Percentiles rank a stretch among this genome's conserved stretches.
Evolutionary conservation across 2,329 filamentous ascomycete genomes (phyloP).

Genomic region (Paraphoma sp.): DNA sequence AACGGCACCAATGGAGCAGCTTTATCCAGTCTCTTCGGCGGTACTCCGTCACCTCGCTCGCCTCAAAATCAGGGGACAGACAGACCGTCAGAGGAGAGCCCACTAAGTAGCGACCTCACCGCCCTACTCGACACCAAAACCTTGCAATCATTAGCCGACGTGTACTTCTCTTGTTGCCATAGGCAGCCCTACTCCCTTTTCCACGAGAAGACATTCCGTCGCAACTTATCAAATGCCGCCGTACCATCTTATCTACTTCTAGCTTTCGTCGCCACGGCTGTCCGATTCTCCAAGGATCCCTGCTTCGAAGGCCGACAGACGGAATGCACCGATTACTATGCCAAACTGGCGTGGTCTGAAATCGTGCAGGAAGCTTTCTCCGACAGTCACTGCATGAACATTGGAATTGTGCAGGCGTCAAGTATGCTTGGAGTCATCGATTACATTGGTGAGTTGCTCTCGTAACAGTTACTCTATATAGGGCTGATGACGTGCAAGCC

Average conservation of each 20-base stretch:
- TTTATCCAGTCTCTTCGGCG: background rate
- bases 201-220: constrained; percentile 44
- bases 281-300: constrained; percentile 38
- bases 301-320: constrained; percentile 30
- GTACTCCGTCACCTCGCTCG: background rate
- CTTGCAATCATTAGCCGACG: constrained; percentile 16
- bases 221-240: constrained; percentile 24
- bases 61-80: background rate
- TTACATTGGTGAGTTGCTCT: constrained; percentile 40
- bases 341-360: constrained; percentile 42
- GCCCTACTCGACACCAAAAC: background rate
- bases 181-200: constrained; percentile 51
- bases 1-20: background rate
- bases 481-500: constrained; percentile 18
- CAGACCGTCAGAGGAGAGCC: background rate
- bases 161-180: constrained; percentile 45
- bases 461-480: background rate
- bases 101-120: background rate
- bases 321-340: constrained; percentile 35
- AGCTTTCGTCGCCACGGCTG: constrained; percentile 41
- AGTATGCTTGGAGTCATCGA: constrained; percentile 48
- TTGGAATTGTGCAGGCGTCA: constrained; percentile 47
- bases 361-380: constrained; percentile 46
- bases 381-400: constrained; percentile 35
- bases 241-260: constrained; percentile 41